These are phyloP conservation scores for Inonotus obliquus DNA, from an alignment of 1,284 basidiomycete genomes.

Conservation along the genomic window DNA sequence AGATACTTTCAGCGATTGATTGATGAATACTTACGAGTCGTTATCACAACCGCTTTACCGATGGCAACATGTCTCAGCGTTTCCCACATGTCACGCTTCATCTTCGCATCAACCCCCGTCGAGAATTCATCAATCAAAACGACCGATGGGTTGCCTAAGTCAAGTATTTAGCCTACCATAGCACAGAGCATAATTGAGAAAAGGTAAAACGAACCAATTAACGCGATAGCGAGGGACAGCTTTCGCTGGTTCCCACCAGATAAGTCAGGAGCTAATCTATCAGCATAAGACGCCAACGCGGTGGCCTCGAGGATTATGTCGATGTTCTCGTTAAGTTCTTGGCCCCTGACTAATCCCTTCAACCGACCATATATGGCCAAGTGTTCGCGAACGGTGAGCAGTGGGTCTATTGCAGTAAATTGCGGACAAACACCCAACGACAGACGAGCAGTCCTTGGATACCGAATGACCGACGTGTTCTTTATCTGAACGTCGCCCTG, in stretches of 20 bases:
- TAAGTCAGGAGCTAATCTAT: constrained; percentile 66
- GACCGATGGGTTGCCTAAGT: constrained; percentile 66
- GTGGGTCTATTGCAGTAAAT: constrained; percentile 76
- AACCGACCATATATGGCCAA: constrained; percentile 61
- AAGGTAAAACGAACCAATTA: constrained; percentile 53
- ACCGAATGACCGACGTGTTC: constrained; percentile 54
- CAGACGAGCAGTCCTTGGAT: constrained; percentile 57
- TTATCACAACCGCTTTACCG: constrained; percentile 65
- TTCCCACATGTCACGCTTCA: constrained; percentile 80
- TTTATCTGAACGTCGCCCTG: constrained; percentile 63
- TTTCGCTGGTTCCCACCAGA: constrained; percentile 83
- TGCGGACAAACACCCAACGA: constrained; percentile 78
- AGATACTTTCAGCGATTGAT: background rate
- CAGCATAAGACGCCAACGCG: constrained; percentile 55
- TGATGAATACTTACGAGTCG: constrained; percentile 48
- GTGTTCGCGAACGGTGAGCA: constrained; percentile 75
- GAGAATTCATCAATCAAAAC: constrained; percentile 82
- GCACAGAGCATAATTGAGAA: background rate
- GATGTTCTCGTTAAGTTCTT: constrained; percentile 50
- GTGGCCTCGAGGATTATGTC: constrained; percentile 56
- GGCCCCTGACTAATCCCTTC: constrained; percentile 55
- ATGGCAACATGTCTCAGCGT: constrained; percentile 60
- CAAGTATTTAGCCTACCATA: background rate
- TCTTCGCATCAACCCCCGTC: constrained; percentile 78
- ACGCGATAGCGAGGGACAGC: constrained; percentile 69